Percentiles rank a stretch among this genome's conserved stretches.
These are phyloP conservation scores for Lenzites betulinus DNA, from an alignment of 768 basidiomycete genomes.

Conservation along the genomic window DNA sequence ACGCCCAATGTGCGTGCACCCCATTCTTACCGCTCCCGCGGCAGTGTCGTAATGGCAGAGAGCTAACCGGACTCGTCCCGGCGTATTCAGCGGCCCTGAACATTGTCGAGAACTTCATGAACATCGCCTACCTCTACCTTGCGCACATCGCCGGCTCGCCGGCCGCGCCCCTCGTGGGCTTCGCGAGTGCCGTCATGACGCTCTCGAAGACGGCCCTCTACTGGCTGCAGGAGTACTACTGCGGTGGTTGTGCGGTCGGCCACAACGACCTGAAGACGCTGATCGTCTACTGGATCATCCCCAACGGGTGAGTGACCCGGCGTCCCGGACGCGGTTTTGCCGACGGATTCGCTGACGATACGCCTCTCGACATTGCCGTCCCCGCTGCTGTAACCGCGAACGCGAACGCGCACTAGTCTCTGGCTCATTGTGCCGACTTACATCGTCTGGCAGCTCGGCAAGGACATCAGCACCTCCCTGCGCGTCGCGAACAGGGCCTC, in stretches of 20 bases:
- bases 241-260: slow-evolving; percentile 65
- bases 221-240: slow-evolving; percentile 77
- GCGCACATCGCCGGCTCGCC: slow-evolving; percentile 64
- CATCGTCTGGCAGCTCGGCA: slow-evolving; percentile 60
- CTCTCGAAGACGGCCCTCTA: slow-evolving; percentile 87
- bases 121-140: slow-evolving; percentile 74
- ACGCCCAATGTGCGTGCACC: slow-evolving; percentile 70
- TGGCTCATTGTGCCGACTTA: slow-evolving; percentile 76
- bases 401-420: slow-evolving; percentile 42
- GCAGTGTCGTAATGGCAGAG: not conserved
- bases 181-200: slow-evolving; percentile 74
- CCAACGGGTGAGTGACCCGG: slow-evolving; percentile 65
- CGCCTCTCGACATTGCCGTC: not conserved
- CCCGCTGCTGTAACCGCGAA: not conserved
- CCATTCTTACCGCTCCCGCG: slow-evolving; percentile 1
- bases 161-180: slow-evolving; percentile 73
- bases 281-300: slow-evolving; percentile 67
- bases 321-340: not conserved
- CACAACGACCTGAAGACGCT: slow-evolving; percentile 63
- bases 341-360: slow-evolving; percentile 2
- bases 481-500: slow-evolving; percentile 28
- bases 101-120: slow-evolving; percentile 75
- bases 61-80: slow-evolving; percentile 1
- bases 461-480: slow-evolving; percentile 57
- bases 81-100: slow-evolving; percentile 66